Evolutionary conservation across 768 basidiomycete genomes (phyloP).

Genomic region (Leccinum disarticulatum): DNA sequence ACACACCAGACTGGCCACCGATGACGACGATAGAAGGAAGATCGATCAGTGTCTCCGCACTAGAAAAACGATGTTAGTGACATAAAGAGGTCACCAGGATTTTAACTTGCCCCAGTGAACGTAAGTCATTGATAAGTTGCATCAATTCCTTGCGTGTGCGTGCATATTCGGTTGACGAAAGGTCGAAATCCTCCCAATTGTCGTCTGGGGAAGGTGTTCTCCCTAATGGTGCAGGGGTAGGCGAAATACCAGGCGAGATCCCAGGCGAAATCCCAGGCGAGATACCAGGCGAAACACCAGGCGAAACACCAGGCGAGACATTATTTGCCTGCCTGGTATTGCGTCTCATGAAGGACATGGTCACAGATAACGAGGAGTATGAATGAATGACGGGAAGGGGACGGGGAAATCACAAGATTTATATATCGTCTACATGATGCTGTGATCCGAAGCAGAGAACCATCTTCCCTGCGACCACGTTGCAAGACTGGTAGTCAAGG

Average conservation of each 20-base stretch:
- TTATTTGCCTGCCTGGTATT: neutral
- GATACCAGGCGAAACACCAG: neutral
- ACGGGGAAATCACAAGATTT: conserved; percentile 3
- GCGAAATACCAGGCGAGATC: conserved; percentile 3
- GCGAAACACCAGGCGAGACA: conserved; percentile 4
- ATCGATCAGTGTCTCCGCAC: conserved; percentile 40
- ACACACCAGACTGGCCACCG: conserved; percentile 54
- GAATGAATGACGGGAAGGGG: neutral
- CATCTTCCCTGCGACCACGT: neutral
- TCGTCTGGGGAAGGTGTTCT: conserved; percentile 15
- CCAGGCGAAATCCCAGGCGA: conserved; percentile 6
- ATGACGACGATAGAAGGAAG: conserved; percentile 57
- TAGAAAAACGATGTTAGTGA: conserved; percentile 19
- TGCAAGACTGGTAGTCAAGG: neutral
- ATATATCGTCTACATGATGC: neutral
- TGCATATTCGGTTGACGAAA: conserved; percentile 41
- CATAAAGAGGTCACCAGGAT: neutral
- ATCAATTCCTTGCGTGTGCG: conserved; percentile 40
- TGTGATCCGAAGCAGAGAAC: neutral
- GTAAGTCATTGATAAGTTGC: conserved; percentile 37
- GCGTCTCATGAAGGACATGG: conserved; percentile 8
- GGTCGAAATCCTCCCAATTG: conserved; percentile 12
- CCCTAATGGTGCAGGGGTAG: neutral
- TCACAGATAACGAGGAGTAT: neutral
- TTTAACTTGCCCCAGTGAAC: conserved; percentile 38